Evolutionary conservation across 805 yeast genomes (phyloP).

Genomic region (Komagataella pseudopastoris): DNA sequence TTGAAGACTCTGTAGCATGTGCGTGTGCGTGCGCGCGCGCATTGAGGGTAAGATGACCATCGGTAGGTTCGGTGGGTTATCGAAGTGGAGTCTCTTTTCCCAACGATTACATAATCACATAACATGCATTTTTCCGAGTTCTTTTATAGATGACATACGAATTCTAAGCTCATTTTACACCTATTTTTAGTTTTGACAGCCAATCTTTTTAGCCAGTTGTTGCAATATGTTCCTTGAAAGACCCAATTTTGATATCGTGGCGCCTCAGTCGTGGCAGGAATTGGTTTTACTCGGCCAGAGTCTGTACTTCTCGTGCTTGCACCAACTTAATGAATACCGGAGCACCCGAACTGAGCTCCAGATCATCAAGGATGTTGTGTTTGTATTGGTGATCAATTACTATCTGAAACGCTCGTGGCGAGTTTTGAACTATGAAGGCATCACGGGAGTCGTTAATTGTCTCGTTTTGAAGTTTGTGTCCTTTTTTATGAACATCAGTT

Average conservation of each 20-base stretch:
- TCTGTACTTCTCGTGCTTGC: neutral
- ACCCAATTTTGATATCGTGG: neutral
- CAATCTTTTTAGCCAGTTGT: neutral
- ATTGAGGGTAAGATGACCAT: too few species aligned
- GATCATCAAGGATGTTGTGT: neutral
- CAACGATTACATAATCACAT: neutral
- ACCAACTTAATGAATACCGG: neutral
- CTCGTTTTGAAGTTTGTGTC: neutral
- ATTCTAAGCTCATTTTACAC: neutral
- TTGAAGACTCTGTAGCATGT: neutral
- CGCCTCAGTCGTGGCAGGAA: neutral
- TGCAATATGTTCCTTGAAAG: neutral
- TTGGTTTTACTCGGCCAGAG: neutral
- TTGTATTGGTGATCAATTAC: neutral
- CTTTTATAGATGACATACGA: too few species aligned
- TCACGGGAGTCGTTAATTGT: neutral
- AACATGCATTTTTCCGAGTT: neutral
- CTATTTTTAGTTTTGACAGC: neutral
- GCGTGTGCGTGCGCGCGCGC: too few species aligned
- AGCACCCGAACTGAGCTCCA: neutral
- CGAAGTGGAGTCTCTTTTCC: neutral
- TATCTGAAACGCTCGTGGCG: neutral
- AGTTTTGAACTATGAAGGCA: neutral
- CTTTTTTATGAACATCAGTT: conserved; percentile 31
- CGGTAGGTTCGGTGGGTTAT: neutral